Percentiles rank a stretch among this genome's conserved stretches.
phyloP scores from a whole-genome alignment of 495 filamentous ascomycete genomes.

The Alectoria sarmentosa region DNA sequence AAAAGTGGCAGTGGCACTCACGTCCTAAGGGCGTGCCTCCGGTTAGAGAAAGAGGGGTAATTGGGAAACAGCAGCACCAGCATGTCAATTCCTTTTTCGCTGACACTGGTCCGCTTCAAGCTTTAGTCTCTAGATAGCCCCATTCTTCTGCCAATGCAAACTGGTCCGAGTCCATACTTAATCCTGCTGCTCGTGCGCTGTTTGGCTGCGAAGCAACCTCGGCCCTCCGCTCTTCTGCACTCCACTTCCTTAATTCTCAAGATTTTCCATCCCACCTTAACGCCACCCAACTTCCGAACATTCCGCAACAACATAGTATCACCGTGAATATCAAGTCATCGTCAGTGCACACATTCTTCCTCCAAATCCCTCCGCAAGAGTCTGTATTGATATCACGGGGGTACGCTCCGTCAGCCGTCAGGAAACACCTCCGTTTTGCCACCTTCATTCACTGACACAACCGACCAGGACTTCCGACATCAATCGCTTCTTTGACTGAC shows the following conservation, averaged over 20 bases:
- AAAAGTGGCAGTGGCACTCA: not conserved
- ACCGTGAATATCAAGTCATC: not conserved
- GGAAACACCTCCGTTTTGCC: not conserved
- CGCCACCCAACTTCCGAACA: constrained; percentile 4
- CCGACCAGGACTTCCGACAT: not conserved
- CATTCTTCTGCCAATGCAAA: not conserved
- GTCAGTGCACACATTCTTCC: not conserved
- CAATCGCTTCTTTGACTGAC: not conserved
- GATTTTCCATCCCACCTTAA: constrained; percentile 6
- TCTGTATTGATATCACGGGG: not conserved
- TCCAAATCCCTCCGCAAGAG: not conserved
- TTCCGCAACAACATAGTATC: not conserved
- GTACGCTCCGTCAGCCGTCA: not conserved
- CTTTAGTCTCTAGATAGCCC: not conserved
- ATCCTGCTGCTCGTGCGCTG: too few species aligned
- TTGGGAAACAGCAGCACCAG: not conserved
- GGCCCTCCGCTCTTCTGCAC: not conserved
- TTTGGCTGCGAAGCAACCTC: not conserved
- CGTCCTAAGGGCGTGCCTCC: not conserved
- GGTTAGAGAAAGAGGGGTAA: not conserved
- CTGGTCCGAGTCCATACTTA: too few species aligned
- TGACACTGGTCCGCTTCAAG: constrained; percentile 1
- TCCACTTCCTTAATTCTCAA: not conserved
- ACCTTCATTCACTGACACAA: not conserved
- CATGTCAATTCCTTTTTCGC: not conserved